Conservation (phyloP, 495 filamentous ascomycete species). For the Aspergillus sclerotiicarbonarius region DNA sequence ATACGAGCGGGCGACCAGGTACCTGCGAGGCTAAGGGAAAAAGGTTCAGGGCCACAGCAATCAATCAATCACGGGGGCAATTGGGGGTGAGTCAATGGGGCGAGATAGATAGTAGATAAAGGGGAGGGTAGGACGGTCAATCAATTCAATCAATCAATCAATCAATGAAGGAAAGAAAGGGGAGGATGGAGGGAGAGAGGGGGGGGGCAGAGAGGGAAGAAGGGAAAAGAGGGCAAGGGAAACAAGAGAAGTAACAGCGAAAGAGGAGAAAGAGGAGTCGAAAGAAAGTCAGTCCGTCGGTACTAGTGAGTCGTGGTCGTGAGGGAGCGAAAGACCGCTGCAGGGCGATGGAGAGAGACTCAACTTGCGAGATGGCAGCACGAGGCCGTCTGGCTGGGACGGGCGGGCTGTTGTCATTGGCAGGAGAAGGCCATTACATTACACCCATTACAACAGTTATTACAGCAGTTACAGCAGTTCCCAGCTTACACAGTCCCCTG, state of each 20-base stretch:
- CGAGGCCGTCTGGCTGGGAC: conserved; percentile 7
- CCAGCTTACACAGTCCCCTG: no score
- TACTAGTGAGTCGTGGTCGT: background rate
- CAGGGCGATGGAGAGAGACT: background rate
- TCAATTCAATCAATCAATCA: background rate
- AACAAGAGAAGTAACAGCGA: conserved; percentile 16
- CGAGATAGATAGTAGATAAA: conserved; percentile 8
- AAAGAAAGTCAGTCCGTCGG: conserved; percentile 5
- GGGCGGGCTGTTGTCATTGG: background rate
- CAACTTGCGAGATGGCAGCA: conserved; percentile 4
- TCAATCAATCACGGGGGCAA: conserved; percentile 28
- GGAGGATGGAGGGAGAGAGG: conserved; percentile 14
- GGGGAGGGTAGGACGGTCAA: background rate
- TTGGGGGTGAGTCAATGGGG: conserved; percentile 21
- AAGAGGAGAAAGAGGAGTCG: conserved; percentile 16
- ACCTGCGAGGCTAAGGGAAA: conserved; percentile 18
- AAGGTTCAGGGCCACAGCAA: conserved; percentile 15
- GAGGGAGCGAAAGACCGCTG: background rate
- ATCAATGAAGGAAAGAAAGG: conserved; percentile 8
- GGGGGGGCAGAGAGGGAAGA: conserved; percentile 16
- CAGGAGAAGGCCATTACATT: background rate
- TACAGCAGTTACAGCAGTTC: no score
- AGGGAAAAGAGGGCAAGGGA: conserved; percentile 13
- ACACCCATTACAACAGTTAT: background rate
- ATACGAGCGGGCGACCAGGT: conserved; percentile 10